Evolutionary conservation across 2,329 filamentous ascomycete genomes (phyloP), one percentile per base, ranked within the genome.

Genomic region (Colletotrichum horii): DNA sequence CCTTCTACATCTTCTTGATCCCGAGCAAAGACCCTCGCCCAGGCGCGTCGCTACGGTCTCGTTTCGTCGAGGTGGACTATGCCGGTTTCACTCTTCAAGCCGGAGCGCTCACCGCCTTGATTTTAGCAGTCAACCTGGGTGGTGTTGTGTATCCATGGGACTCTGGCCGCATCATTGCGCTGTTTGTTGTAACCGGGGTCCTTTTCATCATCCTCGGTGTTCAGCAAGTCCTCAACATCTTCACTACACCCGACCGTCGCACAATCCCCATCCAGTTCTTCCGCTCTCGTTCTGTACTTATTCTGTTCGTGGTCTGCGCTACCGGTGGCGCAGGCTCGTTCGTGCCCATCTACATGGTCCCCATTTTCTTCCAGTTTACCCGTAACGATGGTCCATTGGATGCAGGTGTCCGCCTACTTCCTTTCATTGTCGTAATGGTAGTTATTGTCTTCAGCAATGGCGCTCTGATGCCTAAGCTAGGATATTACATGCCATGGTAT

Each of bases 41-140:
- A 3, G 78, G 77, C 5, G 71, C 79, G 3, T n/a, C 67, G 14
- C 70, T 83, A 6, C 71, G 61, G n/a, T 73, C 83, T 14, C 82
- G 83, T 56, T 36, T 86, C 1, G 75, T 61, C 14, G 80, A 83
- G 61, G 76, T 90, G 11, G 89, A 90, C 79, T 87, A 81, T 72
- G 62, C 89, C 2, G 89, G 89, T 0, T 81, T 84, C 4, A 52
- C 86, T 6, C 80, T 91, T 84, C 88, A 3, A 89, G 83, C 6
- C 82, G 83, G 43, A 8, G 43, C 43, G 14, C 84, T 86, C 52
- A 79, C 83, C 3, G 80, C 81, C 5, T 76, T 88, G 32, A 81
- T 89, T 36, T 85, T 92, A 80, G 88, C 85, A 2, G 84, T 91
- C 74, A 84, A 83, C 70, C 89, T 90, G 48, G 89, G 88, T 15